Base-by-base conservation (phyloP, 1,139 yeast species). In the Arxiozyma bovina region DNA sequence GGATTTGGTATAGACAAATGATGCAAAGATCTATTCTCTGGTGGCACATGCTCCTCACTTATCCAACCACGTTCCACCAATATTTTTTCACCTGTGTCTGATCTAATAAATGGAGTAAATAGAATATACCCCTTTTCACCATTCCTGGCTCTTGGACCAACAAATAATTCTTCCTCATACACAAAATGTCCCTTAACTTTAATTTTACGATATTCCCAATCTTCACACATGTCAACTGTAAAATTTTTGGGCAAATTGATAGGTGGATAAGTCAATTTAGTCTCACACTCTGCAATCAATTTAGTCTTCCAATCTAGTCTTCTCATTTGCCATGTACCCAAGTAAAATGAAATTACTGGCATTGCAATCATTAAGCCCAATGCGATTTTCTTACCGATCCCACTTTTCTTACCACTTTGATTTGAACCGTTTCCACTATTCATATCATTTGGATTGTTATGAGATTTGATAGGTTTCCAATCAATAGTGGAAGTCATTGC, bases 31-130 rank as follows among this genome's bases (percentile, higher is more conserved):
- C 99, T 78, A 7, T 76, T 72, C 12, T 74, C 71, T 40, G 94
- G 96, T 30, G 82, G 74, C 6, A 86, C 84, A 60, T 81, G 82
- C 20, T 83, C 85, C 61, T 86, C 89, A 41, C 81, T 74, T 50
- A 93, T 83, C 96, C 98, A 93, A 8, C 99, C 99, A 61, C 99
- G 79, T 69, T 89, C 95, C 41, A 93, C 79, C 55, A 93, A 74
- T 30, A 91, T 74, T 54, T 74, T 76, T 11, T 85, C 85, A 0
- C 88, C 88, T 17, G 96, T 96, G 60, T 82, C 82, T 15, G 81
- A 74, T 57, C 96, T 80, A 30, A 82, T 78, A 64, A 93, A 81
- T 4, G 99, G 99, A 9, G 96, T 85, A 43, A 88, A 82, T 15
- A 93, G 77, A 50, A 81, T 74, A 68, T 87, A 93, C 1, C 99